Evolutionary conservation across 495 filamentous ascomycete species (phyloP).

Genomic region (Xeromyces bisporus): DNA sequence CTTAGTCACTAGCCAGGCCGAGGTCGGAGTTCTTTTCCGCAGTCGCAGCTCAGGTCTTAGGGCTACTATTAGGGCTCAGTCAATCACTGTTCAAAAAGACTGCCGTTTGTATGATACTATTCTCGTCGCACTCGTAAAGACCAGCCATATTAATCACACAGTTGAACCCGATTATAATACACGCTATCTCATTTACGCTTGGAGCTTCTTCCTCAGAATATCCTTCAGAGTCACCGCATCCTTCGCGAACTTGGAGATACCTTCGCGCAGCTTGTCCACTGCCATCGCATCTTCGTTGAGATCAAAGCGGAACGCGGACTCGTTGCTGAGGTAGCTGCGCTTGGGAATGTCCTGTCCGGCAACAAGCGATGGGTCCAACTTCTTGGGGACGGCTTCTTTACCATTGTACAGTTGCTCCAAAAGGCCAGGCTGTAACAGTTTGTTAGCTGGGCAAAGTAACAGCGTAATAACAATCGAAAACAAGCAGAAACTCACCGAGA

Average conservation of each 20-base stretch:
- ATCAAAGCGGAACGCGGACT: slow-evolving; percentile 88
- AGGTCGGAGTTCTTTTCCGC: too few relatives aligned
- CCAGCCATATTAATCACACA: too few relatives aligned
- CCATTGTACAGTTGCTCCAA: slow-evolving; percentile 88
- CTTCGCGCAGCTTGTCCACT: slow-evolving; percentile 94
- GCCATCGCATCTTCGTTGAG: slow-evolving; percentile 99
- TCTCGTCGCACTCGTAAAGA: too few relatives aligned
- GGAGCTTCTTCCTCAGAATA: slow-evolving; percentile 74
- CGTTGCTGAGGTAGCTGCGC: slow-evolving; percentile 80
- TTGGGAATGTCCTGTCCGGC: slow-evolving; percentile 56
- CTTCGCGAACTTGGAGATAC: slow-evolving; percentile 97
- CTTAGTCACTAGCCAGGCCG: too few relatives aligned
- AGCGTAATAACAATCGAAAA: too few relatives aligned
- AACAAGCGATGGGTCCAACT: slow-evolving; percentile 62
- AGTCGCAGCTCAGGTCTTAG: too few relatives aligned
- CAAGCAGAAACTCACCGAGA: slow-evolving; percentile 49
- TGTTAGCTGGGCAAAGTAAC: too few relatives aligned
- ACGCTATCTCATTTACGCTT: slow-evolving; percentile 31
- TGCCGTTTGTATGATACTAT: too few relatives aligned
- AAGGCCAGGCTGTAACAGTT: slow-evolving; percentile 88
- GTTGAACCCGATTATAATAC: too few relatives aligned
- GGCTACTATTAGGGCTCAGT: too few relatives aligned
- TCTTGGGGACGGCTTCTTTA: slow-evolving; percentile 63
- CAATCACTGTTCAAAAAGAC: too few relatives aligned
- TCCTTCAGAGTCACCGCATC: slow-evolving; percentile 88